Base-by-base conservation (phyloP, 1,284 basidiomycete species). In the Sanguinoderma infundibulare region DNA sequence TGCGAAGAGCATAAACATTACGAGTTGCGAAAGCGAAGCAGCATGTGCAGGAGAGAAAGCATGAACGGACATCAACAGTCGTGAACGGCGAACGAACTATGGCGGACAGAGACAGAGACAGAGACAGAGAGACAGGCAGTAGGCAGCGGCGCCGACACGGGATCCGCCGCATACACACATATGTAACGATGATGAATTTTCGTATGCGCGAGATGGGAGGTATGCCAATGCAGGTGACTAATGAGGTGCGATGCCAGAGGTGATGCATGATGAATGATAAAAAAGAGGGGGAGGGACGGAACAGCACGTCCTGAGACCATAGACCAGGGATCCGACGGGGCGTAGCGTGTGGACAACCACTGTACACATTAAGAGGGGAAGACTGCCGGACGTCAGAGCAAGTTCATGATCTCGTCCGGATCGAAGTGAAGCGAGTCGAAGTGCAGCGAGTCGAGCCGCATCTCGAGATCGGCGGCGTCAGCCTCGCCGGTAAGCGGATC, bases 341-440 rank as follows among this genome's bases (percentile, higher is more conserved):
- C 1, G 20, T 39, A 30, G 28, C 7, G 26, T 35, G 22, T 10
- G 22, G 2, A 47, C n/a, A n/a, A n/a, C n/a, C n/a, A n/a, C n/a
- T n/a, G n/a, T n/a, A n/a, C n/a, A n/a, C 28, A 24, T 8, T 22
- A 46, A 26, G 42, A 15, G 24, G 40, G 39, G 26, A 38, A 14
- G 52, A 32, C n/a, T 14, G 17, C n/a, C 28, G 39, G n/a, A 40
- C 28, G 15, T 66, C 74, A 68, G 62, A 86, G 87, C 20, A 30
- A 34, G 50, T 39, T 62, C 46, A 66, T 44, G 12, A 66, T 55
- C 49, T 78, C 79, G 61, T 86, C 82, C 22, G 81, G 79, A 69
- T 90, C 86, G 60, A 90, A 87, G 56, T 85, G 87, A 46, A 90
- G 66, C 0, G 81, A 78, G 63, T 90, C 88, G 68, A 90, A 90